These are phyloP conservation scores for Chaetomium sp. DNA, from an alignment of 2,329 filamentous ascomycete genomes.

Conservation along the genomic window DNA sequence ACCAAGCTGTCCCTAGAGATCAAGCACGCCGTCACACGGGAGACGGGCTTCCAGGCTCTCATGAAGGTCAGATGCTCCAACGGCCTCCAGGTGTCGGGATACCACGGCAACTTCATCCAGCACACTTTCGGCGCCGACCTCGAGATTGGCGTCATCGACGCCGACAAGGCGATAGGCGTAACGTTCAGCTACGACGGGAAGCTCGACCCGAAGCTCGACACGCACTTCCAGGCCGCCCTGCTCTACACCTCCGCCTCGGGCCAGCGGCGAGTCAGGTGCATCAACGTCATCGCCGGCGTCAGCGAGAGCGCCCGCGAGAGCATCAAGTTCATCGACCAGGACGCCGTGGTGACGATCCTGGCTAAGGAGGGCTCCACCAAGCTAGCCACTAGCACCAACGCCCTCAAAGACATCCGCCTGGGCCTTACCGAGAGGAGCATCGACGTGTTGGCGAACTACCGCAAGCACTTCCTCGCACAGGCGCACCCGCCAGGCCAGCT, in stretches of 20 bases:
- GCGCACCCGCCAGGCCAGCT: slow-evolving; percentile 88
- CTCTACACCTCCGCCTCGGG: slow-evolving; percentile 92
- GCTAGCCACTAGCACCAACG: slow-evolving; percentile 67
- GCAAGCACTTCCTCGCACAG: slow-evolving; percentile 84
- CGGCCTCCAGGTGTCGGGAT: slow-evolving; percentile 87
- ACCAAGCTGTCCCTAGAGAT: slow-evolving; percentile 84
- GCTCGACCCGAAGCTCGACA: slow-evolving; percentile 93
- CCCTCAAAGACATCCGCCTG: slow-evolving; percentile 82
- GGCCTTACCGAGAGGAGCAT: slow-evolving; percentile 88
- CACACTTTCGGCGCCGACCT: slow-evolving; percentile 94
- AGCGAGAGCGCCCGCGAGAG: slow-evolving; percentile 80
- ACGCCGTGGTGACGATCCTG: slow-evolving; percentile 84
- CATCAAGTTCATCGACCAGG: slow-evolving; percentile 94
- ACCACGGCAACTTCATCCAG: slow-evolving; percentile 95
- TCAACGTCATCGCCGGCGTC: slow-evolving; percentile 90
- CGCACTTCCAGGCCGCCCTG: slow-evolving; percentile 93
- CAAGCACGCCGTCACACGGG: slow-evolving; percentile 79
- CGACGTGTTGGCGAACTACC: slow-evolving; percentile 87
- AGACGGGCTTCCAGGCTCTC: slow-evolving; percentile 91
- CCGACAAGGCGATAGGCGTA: slow-evolving; percentile 89
- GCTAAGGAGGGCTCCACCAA: slow-evolving; percentile 94
- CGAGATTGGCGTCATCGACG: slow-evolving; percentile 88
- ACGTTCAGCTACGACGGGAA: slow-evolving; percentile 96
- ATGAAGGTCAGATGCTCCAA: slow-evolving; percentile 99
- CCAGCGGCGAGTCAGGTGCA: slow-evolving; percentile 86